Conservation (phyloP, 345 rosid species). For the Syzygium grande region DNA sequence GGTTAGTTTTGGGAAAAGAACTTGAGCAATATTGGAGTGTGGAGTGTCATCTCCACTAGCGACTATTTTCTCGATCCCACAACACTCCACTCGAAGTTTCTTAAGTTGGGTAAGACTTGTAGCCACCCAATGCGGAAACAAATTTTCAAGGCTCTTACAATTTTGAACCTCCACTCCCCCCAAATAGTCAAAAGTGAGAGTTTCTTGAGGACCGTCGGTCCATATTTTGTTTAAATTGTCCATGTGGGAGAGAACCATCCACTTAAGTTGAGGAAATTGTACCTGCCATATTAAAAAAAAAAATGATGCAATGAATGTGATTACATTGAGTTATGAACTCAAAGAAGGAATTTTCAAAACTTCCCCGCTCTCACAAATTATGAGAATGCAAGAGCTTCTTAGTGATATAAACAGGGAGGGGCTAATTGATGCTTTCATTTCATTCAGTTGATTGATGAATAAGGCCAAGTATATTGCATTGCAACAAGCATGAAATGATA, state of each 20-base stretch:
- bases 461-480: background rate
- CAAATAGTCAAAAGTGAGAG: background rate
- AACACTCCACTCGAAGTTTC: background rate
- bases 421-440: background rate
- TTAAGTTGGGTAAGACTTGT: background rate
- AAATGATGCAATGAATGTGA: background rate
- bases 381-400: background rate
- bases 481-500: background rate
- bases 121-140: background rate
- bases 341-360: background rate
- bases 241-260: background rate
- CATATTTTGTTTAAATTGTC: background rate
- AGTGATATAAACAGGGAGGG: fast-evolving
- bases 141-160: fast-evolving
- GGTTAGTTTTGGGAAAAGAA: background rate
- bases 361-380: background rate
- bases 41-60: background rate
- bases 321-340: background rate
- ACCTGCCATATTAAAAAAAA: background rate
- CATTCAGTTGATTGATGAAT: background rate
- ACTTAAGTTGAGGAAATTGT: fast-evolving
- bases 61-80: background rate
- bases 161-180: fast-evolving
- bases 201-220: background rate
- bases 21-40: background rate